Evolutionary conservation across 176 grass and related monocot species (phyloP).

Genomic region (Oryza officinalis): DNA sequence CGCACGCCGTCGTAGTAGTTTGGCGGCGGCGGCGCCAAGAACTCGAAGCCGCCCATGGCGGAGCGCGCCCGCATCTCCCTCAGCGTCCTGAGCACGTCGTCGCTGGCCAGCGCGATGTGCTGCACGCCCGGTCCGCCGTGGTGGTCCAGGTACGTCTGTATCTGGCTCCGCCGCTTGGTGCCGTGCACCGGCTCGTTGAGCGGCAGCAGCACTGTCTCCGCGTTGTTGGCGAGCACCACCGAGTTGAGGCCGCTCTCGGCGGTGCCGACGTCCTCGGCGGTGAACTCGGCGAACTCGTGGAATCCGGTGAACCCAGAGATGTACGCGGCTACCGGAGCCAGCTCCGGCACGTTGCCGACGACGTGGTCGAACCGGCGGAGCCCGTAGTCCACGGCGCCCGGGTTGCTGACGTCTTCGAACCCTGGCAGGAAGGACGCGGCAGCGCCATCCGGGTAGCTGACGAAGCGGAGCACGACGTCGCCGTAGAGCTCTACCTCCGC

Average conservation of each 20-base stretch:
- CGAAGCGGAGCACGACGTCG: slow-evolving; percentile 84
- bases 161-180: slow-evolving; percentile 95
- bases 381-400: slow-evolving; percentile 44
- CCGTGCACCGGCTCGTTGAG: slow-evolving; percentile 96
- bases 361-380: slow-evolving; percentile 73
- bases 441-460: slow-evolving; percentile 48
- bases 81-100: slow-evolving; percentile 72
- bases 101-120: slow-evolving; percentile 82
- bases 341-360: slow-evolving; percentile 83
- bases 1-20: slow-evolving; percentile 81
- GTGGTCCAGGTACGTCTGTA: slow-evolving; percentile 93
- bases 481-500: slow-evolving; percentile 91
- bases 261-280: slow-evolving; percentile 86
- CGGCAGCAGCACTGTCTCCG: slow-evolving; percentile 75
- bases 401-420: slow-evolving; percentile 44
- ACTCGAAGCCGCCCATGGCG: slow-evolving; percentile 70
- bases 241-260: slow-evolving; percentile 96
- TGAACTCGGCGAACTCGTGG: slow-evolving; percentile 98
- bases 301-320: slow-evolving; percentile 70
- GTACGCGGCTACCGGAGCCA: slow-evolving; percentile 49
- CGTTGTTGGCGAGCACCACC: slow-evolving; percentile 85
- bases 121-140: slow-evolving; percentile 85
- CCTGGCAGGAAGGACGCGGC: slow-evolving; percentile 61
- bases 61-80: slow-evolving; percentile 69
- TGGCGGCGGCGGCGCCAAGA: slow-evolving; percentile 59